Base-by-base conservation (phyloP, 2,329 filamentous ascomycete genomes). In the Hypoxylon sp. region DNA sequence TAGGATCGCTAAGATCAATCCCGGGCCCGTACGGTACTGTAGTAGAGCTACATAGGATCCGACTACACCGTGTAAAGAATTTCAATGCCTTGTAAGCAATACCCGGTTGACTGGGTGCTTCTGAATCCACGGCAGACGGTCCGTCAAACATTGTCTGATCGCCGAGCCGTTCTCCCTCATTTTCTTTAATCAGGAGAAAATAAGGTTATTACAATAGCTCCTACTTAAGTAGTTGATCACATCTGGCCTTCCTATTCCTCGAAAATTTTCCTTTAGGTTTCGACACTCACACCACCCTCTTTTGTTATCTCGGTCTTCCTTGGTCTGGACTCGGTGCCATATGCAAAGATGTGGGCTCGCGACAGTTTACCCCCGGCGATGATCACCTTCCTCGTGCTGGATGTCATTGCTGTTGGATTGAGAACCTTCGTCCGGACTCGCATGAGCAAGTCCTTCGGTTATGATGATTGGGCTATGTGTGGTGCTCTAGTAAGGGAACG, bases 311-410 rank as follows among this genome's bases (percentile, higher is more conserved):
- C 13, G 31, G 19, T 46, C 32, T 21, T 17, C 46, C 46, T 39
- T 42, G 44, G 44, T 50, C 55, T 50, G 44, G 55, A 35, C n/a
- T 50, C 29, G 19, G 31, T 15, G 6, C 11, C 15, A 39, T 29
- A 27, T 52, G 32, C 47, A 60, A 56, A 51, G 47, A 60, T 60
- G 56, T 60, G 56, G 56, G 56, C 56, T 51, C 32, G 47, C 24
- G 56, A 60, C 46, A 60, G 56, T 44, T 60, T 60, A 60, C 56
- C 56, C 46, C 56, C 56, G 32, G 56, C 47, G 47, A 60, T 60
- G 47, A 42, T 42, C 35, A 39, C 37, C 21, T 60, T 60, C 35
- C 35, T 60, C 13, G 56, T 60, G 10, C 35, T 60, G 32, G 47
- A 60, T 27, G 37, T 60, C 46, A 60, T 60, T n/a, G 56, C 56